Evolutionary conservation across 257 asterid genomes (phyloP).

Genomic region (Solanum chiquidenum): DNA sequence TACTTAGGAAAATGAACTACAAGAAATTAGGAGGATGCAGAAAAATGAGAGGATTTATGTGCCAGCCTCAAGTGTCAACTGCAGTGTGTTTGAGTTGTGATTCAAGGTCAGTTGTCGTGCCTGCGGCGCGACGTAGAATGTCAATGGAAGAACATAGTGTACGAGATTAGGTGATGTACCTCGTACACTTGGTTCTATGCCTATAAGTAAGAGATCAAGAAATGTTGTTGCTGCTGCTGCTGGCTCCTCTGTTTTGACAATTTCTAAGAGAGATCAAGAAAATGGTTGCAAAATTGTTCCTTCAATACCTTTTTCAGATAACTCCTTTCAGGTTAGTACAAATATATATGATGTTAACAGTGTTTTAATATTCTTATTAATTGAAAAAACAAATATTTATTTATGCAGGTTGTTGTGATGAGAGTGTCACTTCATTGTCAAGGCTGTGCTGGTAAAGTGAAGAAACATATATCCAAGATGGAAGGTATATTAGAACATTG

Average conservation of each 20-base stretch:
- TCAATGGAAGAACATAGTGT: slow-evolving; percentile 12
- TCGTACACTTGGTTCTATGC: background rate
- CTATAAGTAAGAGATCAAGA: slow-evolving; percentile 9
- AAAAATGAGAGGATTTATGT: slow-evolving; percentile 59
- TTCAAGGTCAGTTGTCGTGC: slow-evolving; percentile 27
- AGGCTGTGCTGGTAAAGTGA: slow-evolving; percentile 82
- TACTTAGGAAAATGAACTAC: background rate
- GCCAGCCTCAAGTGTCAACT: slow-evolving; percentile 42
- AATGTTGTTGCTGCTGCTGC: background rate
- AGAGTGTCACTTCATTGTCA: slow-evolving; percentile 85
- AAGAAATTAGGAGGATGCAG: slow-evolving; percentile 28
- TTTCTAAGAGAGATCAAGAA: slow-evolving; percentile 2
- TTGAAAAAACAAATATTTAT: background rate
- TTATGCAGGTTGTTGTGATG: slow-evolving; percentile 68
- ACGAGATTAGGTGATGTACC: slow-evolving; percentile 16
- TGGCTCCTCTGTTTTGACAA: slow-evolving; percentile 11
- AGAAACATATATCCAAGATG: slow-evolving; percentile 75
- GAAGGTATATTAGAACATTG: slow-evolving; percentile 34
- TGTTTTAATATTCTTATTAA: background rate
- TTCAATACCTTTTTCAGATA: slow-evolving; percentile 17
- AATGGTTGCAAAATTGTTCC: slow-evolving; percentile 11
- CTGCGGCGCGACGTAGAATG: slow-evolving; percentile 2
- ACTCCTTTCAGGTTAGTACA: slow-evolving; percentile 31
- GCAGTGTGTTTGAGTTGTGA: slow-evolving; percentile 53
- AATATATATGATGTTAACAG: background rate